phyloP scores from a whole-genome alignment of 352 stramenopile genomes.

The Thalassiosira pacifica region DNA sequence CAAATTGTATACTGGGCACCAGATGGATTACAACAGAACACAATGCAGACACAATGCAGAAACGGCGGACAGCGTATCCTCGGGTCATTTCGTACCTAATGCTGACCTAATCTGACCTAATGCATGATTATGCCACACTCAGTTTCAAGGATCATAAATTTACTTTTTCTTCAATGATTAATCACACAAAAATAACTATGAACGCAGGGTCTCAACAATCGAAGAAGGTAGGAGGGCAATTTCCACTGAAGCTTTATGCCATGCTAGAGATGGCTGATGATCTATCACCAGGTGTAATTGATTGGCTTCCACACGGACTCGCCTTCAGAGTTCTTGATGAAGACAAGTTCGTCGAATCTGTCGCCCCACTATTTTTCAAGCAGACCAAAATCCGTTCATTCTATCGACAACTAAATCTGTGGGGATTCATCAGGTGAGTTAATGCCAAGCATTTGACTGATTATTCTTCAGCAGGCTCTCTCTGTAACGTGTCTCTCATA shows the following conservation, averaged over 20 bases:
- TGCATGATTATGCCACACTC: no score
- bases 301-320: slow-evolving; percentile 49
- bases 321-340: slow-evolving; percentile 46
- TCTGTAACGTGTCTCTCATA: not conserved
- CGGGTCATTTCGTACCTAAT: no score
- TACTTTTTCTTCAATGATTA: no score
- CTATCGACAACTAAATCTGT: slow-evolving; percentile 85
- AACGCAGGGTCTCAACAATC: no score
- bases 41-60: no score
- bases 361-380: slow-evolving; percentile 50
- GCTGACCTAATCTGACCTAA: no score
- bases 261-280: not conserved
- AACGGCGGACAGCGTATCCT: no score
- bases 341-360: slow-evolving; percentile 40
- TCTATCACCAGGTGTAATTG: not conserved
- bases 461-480: not conserved
- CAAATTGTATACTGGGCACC: no score
- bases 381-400: slow-evolving; percentile 75
- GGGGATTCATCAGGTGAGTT: slow-evolving; percentile 75
- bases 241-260: slow-evolving; percentile 28
- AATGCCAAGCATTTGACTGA: slow-evolving; percentile 52
- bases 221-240: slow-evolving; percentile 2
- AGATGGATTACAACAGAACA: no score
- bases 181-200: no score
- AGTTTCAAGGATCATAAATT: no score